Base-by-base conservation (phyloP, 2,329 filamentous ascomycete species). In the Raffaelea arxii region DNA sequence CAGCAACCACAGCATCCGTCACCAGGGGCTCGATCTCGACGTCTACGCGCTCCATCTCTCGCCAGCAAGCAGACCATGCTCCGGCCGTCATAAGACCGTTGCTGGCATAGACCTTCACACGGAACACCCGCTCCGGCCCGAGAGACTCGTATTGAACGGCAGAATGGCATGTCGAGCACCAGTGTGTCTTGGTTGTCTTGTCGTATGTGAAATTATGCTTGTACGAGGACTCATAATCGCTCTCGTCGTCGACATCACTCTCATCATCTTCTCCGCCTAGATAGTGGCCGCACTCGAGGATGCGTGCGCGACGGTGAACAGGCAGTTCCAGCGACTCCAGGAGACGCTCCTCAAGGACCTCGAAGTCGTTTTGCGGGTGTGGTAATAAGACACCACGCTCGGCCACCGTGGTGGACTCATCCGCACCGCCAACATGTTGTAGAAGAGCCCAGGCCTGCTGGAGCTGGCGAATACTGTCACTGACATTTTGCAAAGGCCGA, bases 21-120 rank as follows among this genome's bases (percentile, higher is more conserved):
- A 89, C 74, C 58, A 82, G 77, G 4, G 92, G 85, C 56, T 86
- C 79, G 44, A 98, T 78, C 63, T 97, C 91, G 2, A 94, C 86
- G 59, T 98, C 92, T 0, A 97, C 87, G n/a, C 91, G 78, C 66
- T 98, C 92, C 92, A 98, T 98, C 64, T 97, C 91, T 55, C 80
- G 85, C 91, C 91, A 98, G 49, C 87, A 91, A 2, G 90, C 90
- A 4, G 79, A 78, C 92, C 92, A 98, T 0, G 92, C 91, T 0
- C 88, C 88, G 5, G 87, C 82, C 49, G 82, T 79, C 87, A 98
- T 94, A 41, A 97, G 69, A 0, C 92, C 92, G 62, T 97, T 98
- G 44, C 89, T 91, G 1, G 92, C 92, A 58, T 91, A 98, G 1
- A 97, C 82, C 59, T 89, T 92, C 61, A 97, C 75, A 25, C 81